Percentiles rank a stretch among this genome's conserved stretches.
These are phyloP conservation scores for Suhomyces taliae DNA, from an alignment of 1,139 yeast species.

Conservation along the genomic window DNA sequence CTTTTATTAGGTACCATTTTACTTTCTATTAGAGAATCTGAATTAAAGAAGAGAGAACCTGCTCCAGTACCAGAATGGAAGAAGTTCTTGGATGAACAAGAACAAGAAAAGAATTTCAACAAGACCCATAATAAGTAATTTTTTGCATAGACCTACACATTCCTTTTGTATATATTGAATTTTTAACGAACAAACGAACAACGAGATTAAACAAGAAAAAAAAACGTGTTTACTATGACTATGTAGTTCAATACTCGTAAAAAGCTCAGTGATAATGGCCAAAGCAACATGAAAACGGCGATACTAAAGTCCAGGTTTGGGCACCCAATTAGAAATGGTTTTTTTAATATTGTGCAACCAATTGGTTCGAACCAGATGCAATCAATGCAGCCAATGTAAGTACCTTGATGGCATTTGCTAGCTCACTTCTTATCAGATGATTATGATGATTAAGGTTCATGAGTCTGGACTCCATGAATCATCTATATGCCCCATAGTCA, in stretches of 20 bases:
- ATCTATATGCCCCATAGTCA: too few species aligned
- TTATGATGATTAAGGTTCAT: too few species aligned
- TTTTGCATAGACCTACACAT: neutral
- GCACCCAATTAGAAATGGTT: too few species aligned
- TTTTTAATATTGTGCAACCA: too few species aligned
- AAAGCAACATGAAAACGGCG: too few species aligned
- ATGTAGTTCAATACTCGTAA: neutral
- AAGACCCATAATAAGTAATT: neutral
- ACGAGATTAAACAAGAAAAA: neutral
- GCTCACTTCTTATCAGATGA: too few species aligned
- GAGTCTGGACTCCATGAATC: too few species aligned
- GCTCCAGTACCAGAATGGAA: slow-evolving; percentile 45
- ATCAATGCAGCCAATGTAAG: too few species aligned
- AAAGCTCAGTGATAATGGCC: neutral
- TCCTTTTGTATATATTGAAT: neutral
- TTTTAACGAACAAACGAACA: neutral
- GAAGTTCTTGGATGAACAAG: slow-evolving; percentile 25
- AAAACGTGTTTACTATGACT: neutral
- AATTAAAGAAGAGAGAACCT: slow-evolving; percentile 37
- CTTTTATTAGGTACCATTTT: slow-evolving; percentile 65
- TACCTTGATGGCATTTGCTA: too few species aligned
- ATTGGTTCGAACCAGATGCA: too few species aligned
- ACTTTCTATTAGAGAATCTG: slow-evolving; percentile 62
- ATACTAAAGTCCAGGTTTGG: too few species aligned
- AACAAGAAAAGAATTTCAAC: slow-evolving; percentile 19